These are phyloP conservation scores for Salvia rosmarinus DNA, from an alignment of 257 asterid genomes.

Conservation along the genomic window DNA sequence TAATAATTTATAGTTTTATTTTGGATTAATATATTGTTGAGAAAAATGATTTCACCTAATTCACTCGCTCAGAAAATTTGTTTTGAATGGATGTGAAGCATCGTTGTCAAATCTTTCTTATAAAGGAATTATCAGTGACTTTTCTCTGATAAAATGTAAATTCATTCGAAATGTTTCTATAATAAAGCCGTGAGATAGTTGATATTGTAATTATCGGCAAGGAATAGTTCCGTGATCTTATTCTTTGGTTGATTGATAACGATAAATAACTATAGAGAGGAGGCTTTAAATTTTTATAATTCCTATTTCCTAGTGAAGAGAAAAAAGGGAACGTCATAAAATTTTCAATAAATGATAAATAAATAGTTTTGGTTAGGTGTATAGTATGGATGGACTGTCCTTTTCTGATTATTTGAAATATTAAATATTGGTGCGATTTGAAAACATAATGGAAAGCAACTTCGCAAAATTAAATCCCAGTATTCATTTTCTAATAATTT, in stretches of 20 bases:
- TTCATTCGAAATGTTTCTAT: background rate
- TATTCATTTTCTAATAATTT: background rate
- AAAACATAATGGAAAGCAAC: background rate
- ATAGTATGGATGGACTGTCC: conserved; percentile 27
- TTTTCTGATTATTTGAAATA: background rate
- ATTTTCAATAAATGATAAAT: background rate
- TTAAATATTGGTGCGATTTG: background rate
- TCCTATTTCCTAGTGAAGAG: background rate
- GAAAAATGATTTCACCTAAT: background rate
- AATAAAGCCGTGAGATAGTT: background rate
- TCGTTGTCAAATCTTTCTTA: background rate
- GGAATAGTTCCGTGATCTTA: background rate
- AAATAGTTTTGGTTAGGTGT: background rate
- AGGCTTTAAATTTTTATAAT: background rate
- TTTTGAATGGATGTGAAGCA: background rate
- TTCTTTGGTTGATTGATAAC: background rate
- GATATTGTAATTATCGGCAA: conserved; percentile 5
- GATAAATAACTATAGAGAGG: background rate
- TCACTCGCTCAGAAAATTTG: background rate
- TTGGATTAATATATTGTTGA: background rate
- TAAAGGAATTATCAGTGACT: background rate
- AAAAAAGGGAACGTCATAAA: background rate
- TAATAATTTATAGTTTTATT: background rate
- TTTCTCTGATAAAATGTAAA: background rate
- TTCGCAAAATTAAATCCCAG: background rate